Conservation (phyloP, 2,329 filamentous ascomycete genomes). For the Chaetomium globosum region DNA sequence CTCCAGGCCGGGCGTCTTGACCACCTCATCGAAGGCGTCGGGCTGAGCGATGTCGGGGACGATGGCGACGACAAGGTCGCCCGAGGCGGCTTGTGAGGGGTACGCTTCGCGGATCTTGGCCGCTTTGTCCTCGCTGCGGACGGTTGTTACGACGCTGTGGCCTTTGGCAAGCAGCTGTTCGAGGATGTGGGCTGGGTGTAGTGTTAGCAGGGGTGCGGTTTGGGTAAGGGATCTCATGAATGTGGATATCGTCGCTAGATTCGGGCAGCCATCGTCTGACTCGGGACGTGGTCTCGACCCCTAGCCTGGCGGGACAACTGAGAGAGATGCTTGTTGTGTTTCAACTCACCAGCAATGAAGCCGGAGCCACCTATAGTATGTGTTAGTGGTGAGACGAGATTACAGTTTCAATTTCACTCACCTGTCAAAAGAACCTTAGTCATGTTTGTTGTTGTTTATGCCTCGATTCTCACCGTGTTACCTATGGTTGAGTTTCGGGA, state of each 20-base stretch:
- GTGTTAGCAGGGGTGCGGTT: constrained; percentile 18
- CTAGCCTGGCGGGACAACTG: not conserved
- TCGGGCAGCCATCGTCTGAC: not conserved
- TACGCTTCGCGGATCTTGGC: constrained; percentile 54
- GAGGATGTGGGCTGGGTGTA: constrained; percentile 53
- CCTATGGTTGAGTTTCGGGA: not conserved
- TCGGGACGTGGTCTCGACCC: not conserved
- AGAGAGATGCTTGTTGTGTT: not conserved
- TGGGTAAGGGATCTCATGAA: not conserved
- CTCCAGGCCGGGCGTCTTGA: constrained; percentile 53
- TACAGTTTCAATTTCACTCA: constrained; percentile 34
- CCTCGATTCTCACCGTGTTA: not conserved
- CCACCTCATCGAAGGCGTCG: constrained; percentile 71
- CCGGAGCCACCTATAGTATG: constrained; percentile 50
- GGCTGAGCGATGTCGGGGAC: constrained; percentile 77
- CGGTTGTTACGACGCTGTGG: constrained; percentile 59
- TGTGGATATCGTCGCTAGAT: not conserved
- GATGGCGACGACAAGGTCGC: constrained; percentile 56
- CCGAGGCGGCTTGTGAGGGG: constrained; percentile 45
- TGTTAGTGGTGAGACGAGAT: not conserved
- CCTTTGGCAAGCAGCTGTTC: constrained; percentile 56
- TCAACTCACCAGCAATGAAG: constrained; percentile 53
- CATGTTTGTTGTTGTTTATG: constrained; percentile 41
- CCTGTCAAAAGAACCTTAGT: constrained; percentile 53
- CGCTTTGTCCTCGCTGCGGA: constrained; percentile 58